phyloP scores from a whole-genome alignment of 2,329 filamentous ascomycete species.

The Calonectria leucothoes region DNA sequence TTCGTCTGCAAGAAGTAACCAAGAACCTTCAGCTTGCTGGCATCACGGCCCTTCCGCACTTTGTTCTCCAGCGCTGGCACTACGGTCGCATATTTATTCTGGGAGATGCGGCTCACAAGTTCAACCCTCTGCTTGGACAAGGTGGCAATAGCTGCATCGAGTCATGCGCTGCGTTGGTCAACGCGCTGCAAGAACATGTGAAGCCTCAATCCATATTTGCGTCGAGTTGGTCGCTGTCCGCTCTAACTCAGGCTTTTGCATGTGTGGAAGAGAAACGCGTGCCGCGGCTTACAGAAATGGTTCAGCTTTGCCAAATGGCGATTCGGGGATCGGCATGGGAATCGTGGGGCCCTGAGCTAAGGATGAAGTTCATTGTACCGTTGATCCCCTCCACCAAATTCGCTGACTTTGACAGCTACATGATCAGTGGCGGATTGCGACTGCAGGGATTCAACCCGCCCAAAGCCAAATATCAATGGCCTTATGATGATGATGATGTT shows the following conservation, averaged over 20 bases:
- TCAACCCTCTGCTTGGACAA: not conserved
- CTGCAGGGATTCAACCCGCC: not conserved
- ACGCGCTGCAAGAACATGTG: not conserved
- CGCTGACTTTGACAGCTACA: not conserved
- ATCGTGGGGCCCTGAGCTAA: not conserved
- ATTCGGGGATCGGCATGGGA: not conserved
- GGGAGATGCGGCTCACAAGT: not conserved
- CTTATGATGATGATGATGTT: not conserved
- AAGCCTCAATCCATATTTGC: not conserved
- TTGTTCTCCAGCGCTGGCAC: not conserved
- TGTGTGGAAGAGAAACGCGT: not conserved
- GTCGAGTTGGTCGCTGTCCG: not conserved
- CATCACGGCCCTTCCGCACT: not conserved
- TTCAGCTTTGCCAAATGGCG: not conserved
- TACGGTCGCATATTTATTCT: not conserved
- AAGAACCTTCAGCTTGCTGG: not conserved
- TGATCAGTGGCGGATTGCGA: not conserved
- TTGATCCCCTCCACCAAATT: not conserved
- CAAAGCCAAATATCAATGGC: not conserved
- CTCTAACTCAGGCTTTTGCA: not conserved
- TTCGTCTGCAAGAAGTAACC: not conserved
- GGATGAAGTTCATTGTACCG: not conserved
- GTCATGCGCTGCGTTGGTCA: not conserved
- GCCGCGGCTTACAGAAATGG: not conserved
- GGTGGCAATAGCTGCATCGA: not conserved